Evolutionary conservation across 2,329 filamentous ascomycete species (phyloP), one percentile per base, ranked within the genome.

Genomic region (Dactylellina drechsleri): DNA sequence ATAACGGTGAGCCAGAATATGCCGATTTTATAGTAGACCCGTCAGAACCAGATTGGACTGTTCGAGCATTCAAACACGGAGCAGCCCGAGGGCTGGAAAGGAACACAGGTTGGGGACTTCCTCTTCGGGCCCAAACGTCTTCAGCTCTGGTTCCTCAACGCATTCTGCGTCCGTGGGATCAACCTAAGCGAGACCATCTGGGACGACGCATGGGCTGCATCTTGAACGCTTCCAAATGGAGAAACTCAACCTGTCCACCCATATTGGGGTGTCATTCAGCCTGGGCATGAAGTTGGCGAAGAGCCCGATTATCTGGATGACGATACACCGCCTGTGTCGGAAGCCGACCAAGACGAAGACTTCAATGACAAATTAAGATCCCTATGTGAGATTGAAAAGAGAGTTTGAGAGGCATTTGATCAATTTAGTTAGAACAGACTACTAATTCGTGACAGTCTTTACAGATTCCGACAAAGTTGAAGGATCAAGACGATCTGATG

Each of bases 1-100:
- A 43, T 20, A 28, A 60, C 41, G 66, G 66, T 70, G 52, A 70
- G 66, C 31, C 31, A 52, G 31, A 36, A 36, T 71, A 71, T 71
- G 66, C 66, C 15, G 43, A 53, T 41, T 71, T 71, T 31, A 54
- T 18, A 23, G 26, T 54, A 43, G 66, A 65, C 18, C n/a, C 41
- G 7, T 16, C 41, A n/a, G 53, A 65, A 18, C 53, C 31, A 28
- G 47, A 53, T 13, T 64, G 47, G 47, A 6, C 12, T 26, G 26
- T 23, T 64, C n/a, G 54, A 16, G 18, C 49, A 54, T 16, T 49
- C 60, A 13, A 12, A 54, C 43, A n/a, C 5, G 43, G 43, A 18
- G 43, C 7, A 12, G 43, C 43, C 13, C 5, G 16, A 47, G 16
- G 43, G 31, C 31, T 47, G 13, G 43, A 47, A n/a, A 6, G 16